Percentiles rank a stretch among this genome's conserved stretches.
Conservation (phyloP, 768 basidiomycete genomes). For the Strobilomyces dryophilus region DNA sequence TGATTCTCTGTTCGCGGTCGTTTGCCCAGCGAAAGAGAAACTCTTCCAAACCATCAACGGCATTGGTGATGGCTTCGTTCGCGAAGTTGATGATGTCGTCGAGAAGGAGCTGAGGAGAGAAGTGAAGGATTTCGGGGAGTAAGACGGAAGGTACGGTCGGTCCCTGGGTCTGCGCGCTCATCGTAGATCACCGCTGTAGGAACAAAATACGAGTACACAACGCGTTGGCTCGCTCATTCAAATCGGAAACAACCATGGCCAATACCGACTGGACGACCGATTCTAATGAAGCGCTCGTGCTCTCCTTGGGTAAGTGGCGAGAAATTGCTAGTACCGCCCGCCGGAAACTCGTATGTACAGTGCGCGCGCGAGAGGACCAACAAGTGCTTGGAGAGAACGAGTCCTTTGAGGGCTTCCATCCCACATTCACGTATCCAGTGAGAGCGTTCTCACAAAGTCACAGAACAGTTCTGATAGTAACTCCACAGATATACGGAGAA, state of each 20-base stretch:
- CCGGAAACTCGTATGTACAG: conserved; percentile 34
- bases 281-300: conserved; percentile 70
- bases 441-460: conserved; percentile 20
- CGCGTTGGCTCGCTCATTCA: conserved; percentile 21
- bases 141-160: conserved; percentile 25
- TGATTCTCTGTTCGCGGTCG: conserved; percentile 48
- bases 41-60: conserved; percentile 75
- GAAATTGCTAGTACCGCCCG: neutral
- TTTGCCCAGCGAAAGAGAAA: conserved; percentile 73
- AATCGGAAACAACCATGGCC: conserved; percentile 13
- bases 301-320: conserved; percentile 61
- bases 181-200: conserved; percentile 8
- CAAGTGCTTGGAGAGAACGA: conserved; percentile 53
- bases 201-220: conserved; percentile 25
- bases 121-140: conserved; percentile 62
- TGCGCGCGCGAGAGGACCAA: conserved; percentile 66
- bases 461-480: conserved; percentile 4
- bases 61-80: conserved; percentile 73
- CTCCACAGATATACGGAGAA: conserved; percentile 81
- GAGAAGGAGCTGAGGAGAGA: conserved; percentile 78
- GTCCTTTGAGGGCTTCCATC: conserved; percentile 67
- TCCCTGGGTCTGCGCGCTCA: conserved; percentile 21
- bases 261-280: conserved; percentile 66
- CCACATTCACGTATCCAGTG: conserved; percentile 92
- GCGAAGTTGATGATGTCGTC: conserved; percentile 86